Conservation (phyloP, 1,139 yeast species). For the Yamadazyma dushanensis region DNA sequence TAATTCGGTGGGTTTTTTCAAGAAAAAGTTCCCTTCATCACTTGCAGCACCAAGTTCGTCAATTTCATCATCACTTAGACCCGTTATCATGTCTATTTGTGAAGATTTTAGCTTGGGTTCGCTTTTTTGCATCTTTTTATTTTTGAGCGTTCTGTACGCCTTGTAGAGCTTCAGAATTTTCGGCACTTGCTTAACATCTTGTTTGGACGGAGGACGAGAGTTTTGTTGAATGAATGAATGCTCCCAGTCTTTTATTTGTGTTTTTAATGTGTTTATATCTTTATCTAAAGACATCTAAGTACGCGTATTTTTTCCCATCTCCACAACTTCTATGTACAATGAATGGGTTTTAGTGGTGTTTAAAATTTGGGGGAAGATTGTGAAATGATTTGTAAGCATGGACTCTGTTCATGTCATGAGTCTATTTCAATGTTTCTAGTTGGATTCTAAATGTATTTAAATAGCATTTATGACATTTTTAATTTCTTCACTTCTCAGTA, state of each 20-base stretch:
- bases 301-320: conserved; percentile 14
- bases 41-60: not conserved
- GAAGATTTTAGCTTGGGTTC: not conserved
- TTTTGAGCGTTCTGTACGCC: conserved; percentile 29
- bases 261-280: conserved; percentile 11
- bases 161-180: conserved; percentile 47
- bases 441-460: too few relatives aligned
- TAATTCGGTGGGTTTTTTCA: conserved; percentile 30
- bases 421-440: too few relatives aligned
- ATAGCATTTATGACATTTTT: conserved; percentile 1
- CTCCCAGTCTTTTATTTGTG: conserved; percentile 66
- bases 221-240: conserved; percentile 40
- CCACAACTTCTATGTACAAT: conserved; percentile 1
- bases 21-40: not conserved
- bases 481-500: conserved; percentile 1
- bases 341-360: not conserved
- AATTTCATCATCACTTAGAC: conserved; percentile 11
- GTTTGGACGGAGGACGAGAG: conserved; percentile 51
- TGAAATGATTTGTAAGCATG: too few relatives aligned
- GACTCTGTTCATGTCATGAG: too few relatives aligned
- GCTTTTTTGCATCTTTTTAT: conserved; percentile 7
- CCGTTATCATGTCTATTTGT: conserved; percentile 9
- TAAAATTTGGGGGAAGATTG: too few relatives aligned
- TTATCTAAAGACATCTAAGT: conserved; percentile 9
- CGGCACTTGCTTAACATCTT: conserved; percentile 51